Evolutionary conservation across 805 yeast genomes (phyloP), one percentile per base, ranked within the genome.

Genomic region (Jamesozyma spencerorum): DNA sequence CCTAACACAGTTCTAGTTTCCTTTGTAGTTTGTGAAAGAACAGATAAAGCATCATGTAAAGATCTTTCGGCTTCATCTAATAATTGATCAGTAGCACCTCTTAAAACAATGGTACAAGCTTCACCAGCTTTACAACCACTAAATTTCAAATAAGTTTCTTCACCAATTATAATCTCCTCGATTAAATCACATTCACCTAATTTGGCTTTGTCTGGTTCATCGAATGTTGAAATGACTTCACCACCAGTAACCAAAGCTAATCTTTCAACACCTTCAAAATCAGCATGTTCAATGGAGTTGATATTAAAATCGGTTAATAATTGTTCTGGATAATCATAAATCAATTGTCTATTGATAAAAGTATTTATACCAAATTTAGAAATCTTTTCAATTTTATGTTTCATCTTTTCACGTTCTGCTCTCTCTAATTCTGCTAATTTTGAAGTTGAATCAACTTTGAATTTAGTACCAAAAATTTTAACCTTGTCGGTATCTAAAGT

Each of bases 301-400:
- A 92, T 84, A 40, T 79, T 77, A 33, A 86, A 65, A 51, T 90
- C 98, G 5, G 94, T 74, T 57, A 92, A 85, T 50, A 92, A 71
- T 65, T 85, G 96, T 66, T 92, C 98, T 19, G 98, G 98, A 75
- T 90, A 92, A 68, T 92, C 97, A 66, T 92, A 92, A 57, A 92
- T 92, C 57, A 92, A 75, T 67, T 92, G 98, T 59, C 98, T 79
- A 69, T 92, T 92, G 52, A 92, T 87, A 62, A 92, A 92, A 53
- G 90, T 79, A 62, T 85, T 85, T 58, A 85, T 79, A 41, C 85
- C 84, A 60, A 85, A 94, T 50, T 79, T 79, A 59, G 86, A 77
- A 62, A 92, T 92, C 61, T 87, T 86, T 44, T 79, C 87, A 49
- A 92, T 86, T 64, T 92, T 92, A 41, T 62, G 68, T 64, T 78